phyloP scores from a whole-genome alignment of 306 rosid genomes.

The Coriaria nepalensis region DNA sequence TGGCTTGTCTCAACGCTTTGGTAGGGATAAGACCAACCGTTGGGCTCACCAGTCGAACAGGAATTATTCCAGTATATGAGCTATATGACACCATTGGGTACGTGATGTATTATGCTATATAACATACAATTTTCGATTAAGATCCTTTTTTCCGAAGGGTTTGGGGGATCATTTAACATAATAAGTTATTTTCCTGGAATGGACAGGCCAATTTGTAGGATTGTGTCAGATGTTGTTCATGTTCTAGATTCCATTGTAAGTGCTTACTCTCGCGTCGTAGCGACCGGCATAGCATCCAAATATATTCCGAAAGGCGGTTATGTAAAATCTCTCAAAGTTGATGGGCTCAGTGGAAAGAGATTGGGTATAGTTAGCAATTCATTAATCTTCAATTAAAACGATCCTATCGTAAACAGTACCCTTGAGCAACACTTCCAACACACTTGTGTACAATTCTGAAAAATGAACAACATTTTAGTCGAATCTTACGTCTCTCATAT shows the following conservation, averaged over 20 bases:
- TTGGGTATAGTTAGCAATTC: slow-evolving; percentile 42
- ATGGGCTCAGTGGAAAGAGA: slow-evolving; percentile 57
- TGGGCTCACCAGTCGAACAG: slow-evolving; percentile 62
- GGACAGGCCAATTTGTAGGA: slow-evolving; percentile 67
- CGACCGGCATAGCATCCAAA: slow-evolving; percentile 31
- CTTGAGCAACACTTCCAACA: slow-evolving; percentile 28
- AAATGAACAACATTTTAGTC: too few relatives aligned
- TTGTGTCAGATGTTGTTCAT: slow-evolving; percentile 60
- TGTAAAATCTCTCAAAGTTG: slow-evolving; percentile 32
- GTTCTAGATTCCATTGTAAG: slow-evolving; percentile 70
- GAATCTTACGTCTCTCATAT: too few relatives aligned
- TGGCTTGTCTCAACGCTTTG: slow-evolving; percentile 44
- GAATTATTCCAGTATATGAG: slow-evolving; percentile 43
- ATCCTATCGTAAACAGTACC: slow-evolving; percentile 22
- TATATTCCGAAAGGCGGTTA: slow-evolving; percentile 51
- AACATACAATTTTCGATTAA: too few relatives aligned
- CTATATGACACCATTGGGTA: slow-evolving; percentile 61
- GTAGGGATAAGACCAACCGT: slow-evolving; percentile 67
- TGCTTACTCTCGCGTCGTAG: slow-evolving; percentile 38
- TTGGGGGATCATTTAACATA: too few relatives aligned
- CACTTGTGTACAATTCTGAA: slow-evolving; percentile 4
- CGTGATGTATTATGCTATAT: slow-evolving; percentile 1
- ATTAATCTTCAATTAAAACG: slow-evolving; percentile 22
- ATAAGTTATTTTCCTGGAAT: too few relatives aligned
- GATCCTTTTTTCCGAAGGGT: background rate